Base-by-base conservation (phyloP, 768 basidiomycete genomes). In the Trametopsis cervina region DNA sequence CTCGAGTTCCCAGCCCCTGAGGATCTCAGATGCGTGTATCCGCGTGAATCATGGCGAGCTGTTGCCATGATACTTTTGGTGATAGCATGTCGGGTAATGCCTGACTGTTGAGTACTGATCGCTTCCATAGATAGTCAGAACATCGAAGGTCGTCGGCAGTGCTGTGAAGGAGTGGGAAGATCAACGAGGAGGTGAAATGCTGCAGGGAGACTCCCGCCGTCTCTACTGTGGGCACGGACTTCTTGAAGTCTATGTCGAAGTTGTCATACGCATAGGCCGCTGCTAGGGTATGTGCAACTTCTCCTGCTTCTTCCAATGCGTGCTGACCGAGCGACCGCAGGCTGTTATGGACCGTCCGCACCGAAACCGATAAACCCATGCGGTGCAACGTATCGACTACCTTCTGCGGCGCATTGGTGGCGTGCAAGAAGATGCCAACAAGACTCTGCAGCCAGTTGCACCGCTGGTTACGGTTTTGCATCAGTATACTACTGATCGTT, bases 241-340 rank as follows among this genome's bases (percentile, higher is more conserved):
- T 45, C 40, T 67, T 63, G 6, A 72, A 50, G 33, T 68, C 57
- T 4, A 73, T 59, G 51, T 76, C 71, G 23, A 74, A 62, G 53
- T 76, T 76, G 48, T 76, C 67, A 22, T 69, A 75, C 4, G 67
- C 67, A 53, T 62, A 68, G 4, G 53, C 45, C 1, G 59, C 49
- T 0, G 60, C 43, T 4, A 66, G 50, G 3, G 57, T 60, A 22
- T 54, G 42, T 0, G 63, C 66, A 17, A 65, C 52, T 9, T 53
- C 37, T 12, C 51, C 48, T 0, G 54, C 53, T 1, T 33, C 20
- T n/a, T 48, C 55, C 4, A 15, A 3, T 2, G 43, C 15, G n/a
- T 53, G 41, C 11, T 22, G n/a, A 25, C 59, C 57, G 22, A 65
- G 54, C 2, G 48, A 49, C 4, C 18, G 40, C 20, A 65, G 42